Base-by-base conservation (phyloP, 441 rosid species). In the Syzygium syzygioides region DNA sequence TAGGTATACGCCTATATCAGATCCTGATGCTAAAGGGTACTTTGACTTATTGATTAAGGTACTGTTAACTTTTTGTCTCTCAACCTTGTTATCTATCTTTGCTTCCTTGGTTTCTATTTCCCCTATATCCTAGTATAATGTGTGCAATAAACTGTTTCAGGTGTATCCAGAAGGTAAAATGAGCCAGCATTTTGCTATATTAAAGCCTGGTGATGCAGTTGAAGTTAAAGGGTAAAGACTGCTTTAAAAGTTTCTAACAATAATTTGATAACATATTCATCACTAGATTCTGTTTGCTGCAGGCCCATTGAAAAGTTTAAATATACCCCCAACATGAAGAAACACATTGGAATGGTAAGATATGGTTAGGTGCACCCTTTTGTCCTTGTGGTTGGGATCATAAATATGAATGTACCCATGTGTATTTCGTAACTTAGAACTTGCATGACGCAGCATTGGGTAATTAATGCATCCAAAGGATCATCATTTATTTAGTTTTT, bases 1-100 rank as follows among this genome's bases (percentile, higher is more conserved):
- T 94, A 98, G 99, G 90, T 98, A 98, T 90, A 98, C 99, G 89
- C 99, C 99, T 87, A 96, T 98, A 91, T 98, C 99, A 86, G 99
- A 96, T 85, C 95, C 98, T 86, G 97, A 96, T 88, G 91, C 98
- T 57, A 96, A 95, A 93, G 99, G 99, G 55, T 91, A 94, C 88
- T 96, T 98, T 92, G 99, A 98, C 92, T 93, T 98, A 89, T 91
- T 98, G 90, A 95, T 98, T 83, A 98, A 98, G 99, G 99, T 96
- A 92, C 86, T 30, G n/a, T 55, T 55, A 53, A 10, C 57, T 20
- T 41, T 91, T 89, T 32, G 76, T 86, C 83, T 19, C 50, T 83
- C 32, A 37, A 80, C 37, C 79, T 88, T 45, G 71, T n/a, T 87
- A 88, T 80, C 87, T 89, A 53, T 28, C 30, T 66, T 60, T 87